Conservation (phyloP, 2,329 filamentous ascomycete genomes). For the Orbilia javanica region DNA sequence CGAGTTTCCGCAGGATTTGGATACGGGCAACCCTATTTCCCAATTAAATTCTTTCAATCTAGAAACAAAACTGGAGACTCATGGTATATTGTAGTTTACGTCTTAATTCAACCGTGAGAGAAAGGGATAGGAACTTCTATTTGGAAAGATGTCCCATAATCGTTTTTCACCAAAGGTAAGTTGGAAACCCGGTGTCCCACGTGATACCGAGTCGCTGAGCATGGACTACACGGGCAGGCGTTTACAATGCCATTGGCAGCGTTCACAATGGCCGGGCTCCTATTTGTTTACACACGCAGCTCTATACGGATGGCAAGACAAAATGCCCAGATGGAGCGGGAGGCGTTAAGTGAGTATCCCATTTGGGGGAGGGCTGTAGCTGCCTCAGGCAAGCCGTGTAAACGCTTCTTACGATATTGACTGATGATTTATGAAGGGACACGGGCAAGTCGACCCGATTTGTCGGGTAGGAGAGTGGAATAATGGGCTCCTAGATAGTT, state of each 20-base stretch:
- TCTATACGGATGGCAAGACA: constrained; percentile 76
- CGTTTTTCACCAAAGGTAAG: constrained; percentile 52
- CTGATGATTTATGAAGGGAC: background rate
- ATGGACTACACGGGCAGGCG: constrained; percentile 63
- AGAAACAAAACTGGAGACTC: background rate
- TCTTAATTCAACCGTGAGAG: background rate
- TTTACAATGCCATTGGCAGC: constrained; percentile 70
- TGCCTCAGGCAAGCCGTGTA: too few relatives aligned
- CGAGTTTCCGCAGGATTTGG: background rate
- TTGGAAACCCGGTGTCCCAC: background rate
- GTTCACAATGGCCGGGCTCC: constrained; percentile 70
- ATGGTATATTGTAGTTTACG: background rate
- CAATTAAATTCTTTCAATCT: background rate
- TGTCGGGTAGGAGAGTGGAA: background rate
- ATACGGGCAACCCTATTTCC: background rate
- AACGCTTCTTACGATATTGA: background rate
- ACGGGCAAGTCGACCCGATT: background rate
- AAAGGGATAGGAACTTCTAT: background rate
- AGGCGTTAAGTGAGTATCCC: constrained; percentile 66
- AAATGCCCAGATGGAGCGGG: constrained; percentile 73
- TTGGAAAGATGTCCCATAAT: constrained; percentile 13
- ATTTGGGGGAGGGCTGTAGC: background rate
- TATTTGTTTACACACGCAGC: constrained; percentile 73
- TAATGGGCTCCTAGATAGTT: background rate
- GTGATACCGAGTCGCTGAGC: background rate